Evolutionary conservation across 2,329 filamentous ascomycete genomes (phyloP).

Genomic region (Talaromyces atroroseus): DNA sequence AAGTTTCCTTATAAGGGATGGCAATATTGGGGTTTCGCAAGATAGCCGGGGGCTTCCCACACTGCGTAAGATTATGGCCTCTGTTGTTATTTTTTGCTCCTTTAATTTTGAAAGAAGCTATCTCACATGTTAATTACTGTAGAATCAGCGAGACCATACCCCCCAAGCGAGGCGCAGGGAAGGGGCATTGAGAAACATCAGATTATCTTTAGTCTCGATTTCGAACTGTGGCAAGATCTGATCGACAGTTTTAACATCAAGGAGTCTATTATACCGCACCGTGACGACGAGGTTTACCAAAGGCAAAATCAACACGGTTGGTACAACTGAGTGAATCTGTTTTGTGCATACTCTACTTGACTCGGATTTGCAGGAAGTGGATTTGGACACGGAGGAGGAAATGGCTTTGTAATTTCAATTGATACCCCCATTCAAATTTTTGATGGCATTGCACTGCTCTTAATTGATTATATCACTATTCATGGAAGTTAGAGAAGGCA

Average conservation of each 20-base stretch:
- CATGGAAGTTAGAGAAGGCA: no score
- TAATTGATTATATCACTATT: no score
- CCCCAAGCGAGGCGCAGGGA: conserved; percentile 44
- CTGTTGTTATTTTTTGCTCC: not conserved
- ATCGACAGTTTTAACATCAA: conserved; percentile 70
- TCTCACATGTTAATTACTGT: conserved; percentile 15
- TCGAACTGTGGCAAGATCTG: conserved; percentile 72
- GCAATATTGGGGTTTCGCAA: conserved; percentile 65
- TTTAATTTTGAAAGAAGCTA: conserved; percentile 14
- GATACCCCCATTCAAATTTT: not conserved
- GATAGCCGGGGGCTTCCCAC: conserved; percentile 73
- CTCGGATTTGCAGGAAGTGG: not conserved
- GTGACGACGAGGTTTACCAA: conserved; percentile 54
- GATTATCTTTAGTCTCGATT: conserved; percentile 82
- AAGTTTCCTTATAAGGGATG: conserved; percentile 88
- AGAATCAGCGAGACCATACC: conserved; percentile 43
- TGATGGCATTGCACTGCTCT: not conserved
- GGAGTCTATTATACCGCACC: conserved; percentile 79
- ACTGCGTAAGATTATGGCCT: conserved; percentile 56
- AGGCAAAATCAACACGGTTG: conserved; percentile 55
- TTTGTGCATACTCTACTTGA: not conserved
- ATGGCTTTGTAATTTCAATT: not conserved
- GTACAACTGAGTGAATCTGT: conserved; percentile 50
- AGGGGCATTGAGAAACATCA: conserved; percentile 67
- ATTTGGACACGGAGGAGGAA: not conserved